Conservation (phyloP, 208 protist species). For the Trypanosomatidae sp. region DNA sequence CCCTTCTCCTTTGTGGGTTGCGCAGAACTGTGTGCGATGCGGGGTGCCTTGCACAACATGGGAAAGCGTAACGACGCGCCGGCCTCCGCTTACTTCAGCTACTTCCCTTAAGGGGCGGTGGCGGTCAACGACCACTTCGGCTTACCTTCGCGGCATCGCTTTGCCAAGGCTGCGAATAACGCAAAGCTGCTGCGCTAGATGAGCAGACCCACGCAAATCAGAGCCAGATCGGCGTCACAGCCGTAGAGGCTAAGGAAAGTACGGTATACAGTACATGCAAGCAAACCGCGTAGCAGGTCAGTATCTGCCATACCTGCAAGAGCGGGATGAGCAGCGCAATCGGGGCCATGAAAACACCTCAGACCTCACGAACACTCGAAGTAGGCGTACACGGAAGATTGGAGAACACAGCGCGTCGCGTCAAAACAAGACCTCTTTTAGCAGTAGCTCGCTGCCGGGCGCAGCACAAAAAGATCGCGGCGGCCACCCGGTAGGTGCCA, state of each 20-base stretch:
- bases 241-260: constrained; percentile 34
- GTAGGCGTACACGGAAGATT: constrained; percentile 92
- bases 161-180: constrained; percentile 68
- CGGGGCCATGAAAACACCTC: constrained; percentile 31
- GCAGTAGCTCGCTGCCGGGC: constrained; percentile 41
- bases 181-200: constrained; percentile 91
- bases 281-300: constrained; percentile 69
- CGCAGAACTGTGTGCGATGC: too few species aligned
- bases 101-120: too few species aligned
- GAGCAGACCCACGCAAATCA: constrained; percentile 52
- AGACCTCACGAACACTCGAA: constrained; percentile 49
- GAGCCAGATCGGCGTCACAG: constrained; percentile 35
- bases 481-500: constrained; percentile 84
- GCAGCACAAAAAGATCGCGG: constrained; percentile 83
- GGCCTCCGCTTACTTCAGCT: background rate
- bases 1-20: too few species aligned
- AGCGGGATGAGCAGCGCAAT: constrained; percentile 60
- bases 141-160: constrained; percentile 12
- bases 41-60: too few species aligned
- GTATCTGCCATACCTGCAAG: constrained; percentile 83
- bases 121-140: constrained; percentile 1
- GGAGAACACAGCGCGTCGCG: constrained; percentile 88
- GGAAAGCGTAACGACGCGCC: too few species aligned
- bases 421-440: constrained; percentile 72
- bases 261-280: constrained; percentile 37